phyloP scores from a whole-genome alignment of 1,139 yeast species.

The Sugiyamaella castrensis region DNA sequence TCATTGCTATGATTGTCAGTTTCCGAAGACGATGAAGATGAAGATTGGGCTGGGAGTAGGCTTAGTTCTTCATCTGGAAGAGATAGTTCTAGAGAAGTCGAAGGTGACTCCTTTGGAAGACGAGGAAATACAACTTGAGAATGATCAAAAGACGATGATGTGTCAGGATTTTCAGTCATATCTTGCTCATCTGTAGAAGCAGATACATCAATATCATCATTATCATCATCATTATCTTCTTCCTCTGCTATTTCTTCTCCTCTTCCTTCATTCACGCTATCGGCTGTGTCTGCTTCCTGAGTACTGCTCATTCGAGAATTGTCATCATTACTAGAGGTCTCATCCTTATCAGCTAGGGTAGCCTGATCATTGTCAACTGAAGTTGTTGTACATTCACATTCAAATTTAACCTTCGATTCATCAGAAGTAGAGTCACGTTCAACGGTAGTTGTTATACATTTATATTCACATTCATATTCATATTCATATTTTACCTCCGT shows the following conservation, averaged over 20 bases:
- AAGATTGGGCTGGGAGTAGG: not conserved
- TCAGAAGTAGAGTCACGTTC: too few species aligned
- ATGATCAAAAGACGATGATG: constrained; percentile 12
- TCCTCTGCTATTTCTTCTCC: constrained; percentile 4
- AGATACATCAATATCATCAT: constrained; percentile 1
- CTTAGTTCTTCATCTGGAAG: not conserved
- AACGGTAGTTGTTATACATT: not conserved
- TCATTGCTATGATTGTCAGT: constrained; percentile 6
- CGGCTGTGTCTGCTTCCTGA: not conserved
- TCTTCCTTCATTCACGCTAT: too few species aligned
- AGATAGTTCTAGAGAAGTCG: constrained; percentile 13
- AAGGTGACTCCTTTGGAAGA: constrained; percentile 25
- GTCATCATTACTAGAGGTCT: constrained; percentile 1
- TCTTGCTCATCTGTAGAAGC: constrained; percentile 1
- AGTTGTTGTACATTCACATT: not conserved
- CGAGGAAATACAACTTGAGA: constrained; percentile 27
- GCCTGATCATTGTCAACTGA: not conserved
- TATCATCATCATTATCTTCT: constrained; percentile 3
- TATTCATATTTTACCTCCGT: not conserved
- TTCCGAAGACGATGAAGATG: constrained; percentile 1
- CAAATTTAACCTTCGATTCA: not conserved
- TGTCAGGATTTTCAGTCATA: constrained; percentile 1
- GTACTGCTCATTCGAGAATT: not conserved
- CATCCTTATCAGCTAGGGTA: not conserved
- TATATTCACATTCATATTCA: too few species aligned